Percentiles rank a stretch among this genome's conserved stretches.
Evolutionary conservation across 2,329 filamentous ascomycete species (phyloP).

Genomic region (Monosporascus cannonballus): DNA sequence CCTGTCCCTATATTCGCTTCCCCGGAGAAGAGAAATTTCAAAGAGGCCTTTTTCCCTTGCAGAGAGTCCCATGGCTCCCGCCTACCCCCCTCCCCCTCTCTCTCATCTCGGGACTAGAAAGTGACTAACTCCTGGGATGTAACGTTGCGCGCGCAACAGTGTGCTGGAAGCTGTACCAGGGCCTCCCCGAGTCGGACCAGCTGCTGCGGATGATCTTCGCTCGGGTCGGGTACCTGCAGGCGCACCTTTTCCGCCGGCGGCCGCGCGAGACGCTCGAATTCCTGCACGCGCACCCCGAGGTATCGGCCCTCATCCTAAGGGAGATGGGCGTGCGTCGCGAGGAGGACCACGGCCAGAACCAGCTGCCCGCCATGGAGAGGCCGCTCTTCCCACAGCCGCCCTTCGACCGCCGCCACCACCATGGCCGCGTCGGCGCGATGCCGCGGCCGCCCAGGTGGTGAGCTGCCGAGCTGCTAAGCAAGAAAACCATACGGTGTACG

Average conservation of each 20-base stretch:
- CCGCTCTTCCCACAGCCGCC: constrained; percentile 20
- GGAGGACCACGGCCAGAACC: constrained; percentile 27
- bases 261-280: constrained; percentile 37
- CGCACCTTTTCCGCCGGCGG: constrained; percentile 34
- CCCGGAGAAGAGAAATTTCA: too few relatives aligned
- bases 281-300: constrained; percentile 37
- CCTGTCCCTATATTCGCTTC: too few relatives aligned
- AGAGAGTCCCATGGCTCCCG: too few relatives aligned
- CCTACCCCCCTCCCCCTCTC: too few relatives aligned
- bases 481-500: neutral
- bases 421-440: neutral
- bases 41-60: too few relatives aligned
- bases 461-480: neutral
- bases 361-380: constrained; percentile 40
- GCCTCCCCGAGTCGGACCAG: constrained; percentile 35
- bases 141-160: constrained; percentile 7
- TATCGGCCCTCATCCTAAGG: constrained; percentile 39
- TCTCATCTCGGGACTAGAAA: too few relatives aligned
- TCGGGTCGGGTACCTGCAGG: constrained; percentile 41
- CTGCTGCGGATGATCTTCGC: constrained; percentile 44
- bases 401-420: neutral
- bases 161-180: constrained; percentile 36
- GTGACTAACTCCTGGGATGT: too few relatives aligned
- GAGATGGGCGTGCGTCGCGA: constrained; percentile 40
- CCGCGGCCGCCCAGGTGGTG: neutral